Evolutionary conservation across 1,284 basidiomycete species (phyloP).

Genomic region (Apiotrichum gamsii): DNA sequence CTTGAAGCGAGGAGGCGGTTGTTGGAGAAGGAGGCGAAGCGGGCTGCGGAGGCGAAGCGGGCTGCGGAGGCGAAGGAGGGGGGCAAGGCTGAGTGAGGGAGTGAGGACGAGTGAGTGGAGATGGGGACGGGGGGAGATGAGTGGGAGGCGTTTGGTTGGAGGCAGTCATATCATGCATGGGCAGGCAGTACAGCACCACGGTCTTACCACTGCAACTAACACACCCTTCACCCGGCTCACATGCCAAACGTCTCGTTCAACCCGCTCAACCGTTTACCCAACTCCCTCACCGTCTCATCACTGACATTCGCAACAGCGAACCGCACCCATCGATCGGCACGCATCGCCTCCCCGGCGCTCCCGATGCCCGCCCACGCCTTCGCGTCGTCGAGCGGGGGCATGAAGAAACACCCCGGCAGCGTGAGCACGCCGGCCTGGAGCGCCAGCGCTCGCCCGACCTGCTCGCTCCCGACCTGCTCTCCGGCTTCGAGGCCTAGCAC

Average conservation of each 20-base stretch:
- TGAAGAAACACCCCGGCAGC: conserved; percentile 67
- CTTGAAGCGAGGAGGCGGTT: conserved; percentile 34
- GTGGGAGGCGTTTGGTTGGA: too few relatives aligned
- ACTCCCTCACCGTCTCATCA: conserved; percentile 56
- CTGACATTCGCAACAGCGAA: conserved; percentile 77
- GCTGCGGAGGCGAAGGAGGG: conserved; percentile 20
- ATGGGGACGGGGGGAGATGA: too few relatives aligned
- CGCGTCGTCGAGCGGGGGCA: conserved; percentile 33
- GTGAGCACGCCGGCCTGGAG: conserved; percentile 60
- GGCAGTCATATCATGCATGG: too few relatives aligned
- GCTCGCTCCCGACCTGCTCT: conserved; percentile 43
- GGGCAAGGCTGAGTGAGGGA: conserved; percentile 10
- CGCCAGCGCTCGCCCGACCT: conserved; percentile 59
- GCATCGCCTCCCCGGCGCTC: conserved; percentile 37
- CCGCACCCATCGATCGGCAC: conserved; percentile 22
- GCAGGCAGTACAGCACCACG: too few relatives aligned
- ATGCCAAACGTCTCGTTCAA: conserved; percentile 41
- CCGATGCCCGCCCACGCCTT: conserved; percentile 31
- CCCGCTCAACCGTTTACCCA: conserved; percentile 57
- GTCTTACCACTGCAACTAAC: too few relatives aligned
- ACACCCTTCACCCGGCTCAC: too few relatives aligned
- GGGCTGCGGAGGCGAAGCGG: conserved; percentile 34
- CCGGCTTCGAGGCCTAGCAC: conserved; percentile 54
- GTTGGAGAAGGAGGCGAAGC: not conserved
- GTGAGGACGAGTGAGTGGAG: too few relatives aligned